Evolutionary conservation across 2,329 filamentous ascomycete genomes (phyloP).

Genomic region (Incumbomyces delicatus): DNA sequence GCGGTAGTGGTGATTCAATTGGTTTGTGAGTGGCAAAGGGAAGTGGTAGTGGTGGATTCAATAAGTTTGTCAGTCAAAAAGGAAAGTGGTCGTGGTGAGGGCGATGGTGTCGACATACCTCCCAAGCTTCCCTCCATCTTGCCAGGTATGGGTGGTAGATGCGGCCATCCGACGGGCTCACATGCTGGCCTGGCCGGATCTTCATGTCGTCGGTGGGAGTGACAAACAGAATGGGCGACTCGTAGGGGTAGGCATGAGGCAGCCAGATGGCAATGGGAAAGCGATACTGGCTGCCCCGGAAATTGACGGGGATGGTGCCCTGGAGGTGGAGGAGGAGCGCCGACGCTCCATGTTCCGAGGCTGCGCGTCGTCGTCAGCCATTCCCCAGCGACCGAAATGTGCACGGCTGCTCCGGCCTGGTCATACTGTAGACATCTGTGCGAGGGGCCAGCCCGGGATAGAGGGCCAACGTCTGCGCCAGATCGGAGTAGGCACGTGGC

Average conservation of each 20-base stretch:
- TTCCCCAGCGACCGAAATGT: not conserved
- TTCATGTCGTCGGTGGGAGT: constrained; percentile 81
- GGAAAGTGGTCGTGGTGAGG: too few species aligned
- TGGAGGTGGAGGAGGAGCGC: constrained; percentile 76
- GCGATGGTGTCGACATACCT: constrained; percentile 50
- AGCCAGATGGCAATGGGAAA: constrained; percentile 92
- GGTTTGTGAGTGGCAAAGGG: too few species aligned
- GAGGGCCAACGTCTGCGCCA: constrained; percentile 69
- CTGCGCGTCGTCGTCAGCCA: constrained; percentile 37
- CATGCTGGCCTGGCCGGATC: constrained; percentile 85
- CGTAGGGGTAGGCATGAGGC: constrained; percentile 77
- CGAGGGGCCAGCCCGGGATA: constrained; percentile 67
- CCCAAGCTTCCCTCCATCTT: constrained; percentile 80
- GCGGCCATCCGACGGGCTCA: constrained; percentile 73
- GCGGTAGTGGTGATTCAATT: too few species aligned
- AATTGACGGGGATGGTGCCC: constrained; percentile 83
- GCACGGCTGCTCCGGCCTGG: not conserved
- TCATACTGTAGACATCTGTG: constrained; percentile 89
- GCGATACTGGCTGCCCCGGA: constrained; percentile 78
- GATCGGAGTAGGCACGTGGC: constrained; percentile 84
- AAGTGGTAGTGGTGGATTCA: too few species aligned
- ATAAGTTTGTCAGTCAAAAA: too few species aligned
- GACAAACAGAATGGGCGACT: constrained; percentile 79
- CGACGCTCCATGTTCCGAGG: constrained; percentile 78
- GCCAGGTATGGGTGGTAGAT: constrained; percentile 94